Conservation (phyloP, 768 basidiomycete species). For the Cystobasidium onofrii region DNA sequence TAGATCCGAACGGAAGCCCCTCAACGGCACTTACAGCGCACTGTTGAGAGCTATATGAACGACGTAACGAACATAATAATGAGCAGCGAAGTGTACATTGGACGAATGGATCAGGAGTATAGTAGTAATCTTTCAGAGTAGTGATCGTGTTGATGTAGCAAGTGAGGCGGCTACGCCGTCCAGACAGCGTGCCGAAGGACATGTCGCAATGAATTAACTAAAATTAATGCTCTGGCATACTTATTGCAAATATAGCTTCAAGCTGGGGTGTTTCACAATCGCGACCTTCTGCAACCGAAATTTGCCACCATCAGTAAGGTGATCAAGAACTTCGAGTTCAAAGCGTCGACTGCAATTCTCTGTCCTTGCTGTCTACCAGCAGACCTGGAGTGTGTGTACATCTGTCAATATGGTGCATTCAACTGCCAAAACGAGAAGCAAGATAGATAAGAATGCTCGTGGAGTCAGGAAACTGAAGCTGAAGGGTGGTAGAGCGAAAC, state of each 20-base stretch:
- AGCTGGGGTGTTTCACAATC: no score
- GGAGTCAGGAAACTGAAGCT: not conserved
- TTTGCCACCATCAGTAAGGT: not conserved
- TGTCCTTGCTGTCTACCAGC: not conserved
- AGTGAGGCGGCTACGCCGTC: not conserved
- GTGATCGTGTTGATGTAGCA: not conserved
- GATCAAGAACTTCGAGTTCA: not conserved
- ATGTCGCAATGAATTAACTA: no score
- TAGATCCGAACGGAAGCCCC: no score
- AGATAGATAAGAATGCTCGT: not conserved
- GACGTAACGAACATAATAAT: no score
- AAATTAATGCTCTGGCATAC: no score
- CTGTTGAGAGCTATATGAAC: no score
- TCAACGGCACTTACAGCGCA: no score
- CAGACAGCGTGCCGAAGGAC: no score
- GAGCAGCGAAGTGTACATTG: no score
- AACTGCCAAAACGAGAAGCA: not conserved
- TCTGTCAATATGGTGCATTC: slow-evolving; percentile 24
- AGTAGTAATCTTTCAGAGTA: not conserved
- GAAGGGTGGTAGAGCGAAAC: slow-evolving; percentile 9
- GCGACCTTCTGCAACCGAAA: not conserved
- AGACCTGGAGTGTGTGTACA: no score
- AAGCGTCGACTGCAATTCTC: not conserved
- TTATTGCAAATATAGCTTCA: no score
- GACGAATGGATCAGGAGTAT: not conserved